Evolutionary conservation across 768 basidiomycete species (phyloP), one percentile per base, ranked within the genome.

Genomic region (Flagelloscypha sp.): DNA sequence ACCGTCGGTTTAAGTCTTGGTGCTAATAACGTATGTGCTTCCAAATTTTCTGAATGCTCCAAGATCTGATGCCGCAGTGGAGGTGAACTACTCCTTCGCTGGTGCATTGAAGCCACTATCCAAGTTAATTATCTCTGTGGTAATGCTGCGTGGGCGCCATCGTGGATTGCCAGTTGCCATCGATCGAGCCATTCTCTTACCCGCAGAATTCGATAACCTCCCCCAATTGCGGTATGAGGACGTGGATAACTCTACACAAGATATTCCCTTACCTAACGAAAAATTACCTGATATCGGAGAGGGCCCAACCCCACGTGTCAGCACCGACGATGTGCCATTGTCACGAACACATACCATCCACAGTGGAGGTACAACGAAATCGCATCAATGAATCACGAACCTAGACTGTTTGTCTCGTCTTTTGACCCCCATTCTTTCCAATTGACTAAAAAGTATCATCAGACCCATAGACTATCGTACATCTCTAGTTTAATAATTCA

Each of bases 131-230:
- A 47, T 97, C 18, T 80, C 78, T 50, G 55, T 74, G 7, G 89
- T 98, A 46, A 98, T 98, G 88, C 70, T 99, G 42, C 84, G 95
- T 38, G 90, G 92, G 6, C 74, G 89, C 9, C 92, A 97, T 56
- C 80, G 92, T 30, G 87, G 88, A 24, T 62, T 90, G 6, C 87
- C 87, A 0, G 80, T 85, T 15, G 88, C 86, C 7, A 88, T 92
- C 30, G 87, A 90, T 57, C 76, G 90, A 35, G 86, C 90, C 0
- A 73, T 93, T 34, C 68, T 93, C 52, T 66, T 92, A 12, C 89
- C 87, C 1, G 64, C 62, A 23, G 86, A 87, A 38, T 73, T 73
- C 40, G 48, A 65, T 41, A 56, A 54, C 23, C 41, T 9, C 48
- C 24, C 27, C 18, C 33, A 40, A 16, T 30, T 37, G 10, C 27